Conservation (phyloP, 371 early-diverging fungal genomes). For the Fennellomyces sp. region DNA sequence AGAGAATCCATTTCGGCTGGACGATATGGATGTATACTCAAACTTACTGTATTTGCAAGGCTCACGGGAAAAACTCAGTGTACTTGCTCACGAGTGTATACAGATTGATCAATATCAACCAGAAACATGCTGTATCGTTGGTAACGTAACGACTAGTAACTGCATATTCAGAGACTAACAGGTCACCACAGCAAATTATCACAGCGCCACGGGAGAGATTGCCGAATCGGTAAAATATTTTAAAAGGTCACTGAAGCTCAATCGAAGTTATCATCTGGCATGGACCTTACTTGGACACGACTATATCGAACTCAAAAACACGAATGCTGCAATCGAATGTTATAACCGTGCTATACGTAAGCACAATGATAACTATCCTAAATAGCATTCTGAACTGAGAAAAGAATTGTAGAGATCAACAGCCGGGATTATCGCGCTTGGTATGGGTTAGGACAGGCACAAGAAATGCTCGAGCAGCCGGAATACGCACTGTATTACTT, state of each 20-base stretch:
- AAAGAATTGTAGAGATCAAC: slow-evolving; percentile 63
- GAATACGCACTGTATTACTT: slow-evolving; percentile 88
- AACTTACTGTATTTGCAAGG: slow-evolving; percentile 87
- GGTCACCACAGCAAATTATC: slow-evolving; percentile 87
- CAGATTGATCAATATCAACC: slow-evolving; percentile 82
- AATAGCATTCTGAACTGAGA: too few species aligned
- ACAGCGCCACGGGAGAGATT: slow-evolving; percentile 76
- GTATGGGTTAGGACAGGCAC: slow-evolving; percentile 92
- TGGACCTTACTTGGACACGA: slow-evolving; percentile 97
- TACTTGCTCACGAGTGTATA: slow-evolving; percentile 79
- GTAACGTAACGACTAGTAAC: slow-evolving; percentile 40
- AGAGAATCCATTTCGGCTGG: slow-evolving; percentile 78
- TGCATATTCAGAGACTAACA: too few species aligned
- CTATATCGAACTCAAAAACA: slow-evolving; percentile 90
- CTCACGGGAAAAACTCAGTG: slow-evolving; percentile 69
- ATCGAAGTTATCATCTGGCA: slow-evolving; percentile 76
- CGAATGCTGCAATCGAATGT: slow-evolving; percentile 87
- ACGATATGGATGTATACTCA: slow-evolving; percentile 87
- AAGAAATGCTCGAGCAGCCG: slow-evolving; percentile 82
- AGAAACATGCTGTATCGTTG: slow-evolving; percentile 88
- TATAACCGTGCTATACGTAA: slow-evolving; percentile 84
- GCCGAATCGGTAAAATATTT: slow-evolving; percentile 90
- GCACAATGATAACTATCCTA: neutral
- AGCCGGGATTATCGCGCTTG: slow-evolving; percentile 90
- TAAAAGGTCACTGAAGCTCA: slow-evolving; percentile 80